phyloP scores from a whole-genome alignment of 2,329 filamentous ascomycete genomes.

The Akanthomyces muscarius region DNA sequence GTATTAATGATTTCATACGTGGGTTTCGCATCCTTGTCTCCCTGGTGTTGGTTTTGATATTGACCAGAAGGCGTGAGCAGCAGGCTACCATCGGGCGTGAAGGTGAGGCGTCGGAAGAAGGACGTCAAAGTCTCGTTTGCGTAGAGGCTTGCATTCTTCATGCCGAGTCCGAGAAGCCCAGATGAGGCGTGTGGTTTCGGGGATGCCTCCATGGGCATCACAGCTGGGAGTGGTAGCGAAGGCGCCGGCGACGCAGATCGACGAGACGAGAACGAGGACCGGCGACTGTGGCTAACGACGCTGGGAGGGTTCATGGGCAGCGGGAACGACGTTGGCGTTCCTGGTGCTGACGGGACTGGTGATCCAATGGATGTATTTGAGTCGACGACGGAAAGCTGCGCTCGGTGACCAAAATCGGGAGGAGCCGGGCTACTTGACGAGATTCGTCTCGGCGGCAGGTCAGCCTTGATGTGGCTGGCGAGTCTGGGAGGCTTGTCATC shows the following conservation, averaged over 20 bases:
- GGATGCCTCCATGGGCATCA: slow-evolving; percentile 89
- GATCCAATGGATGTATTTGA: slow-evolving; percentile 63
- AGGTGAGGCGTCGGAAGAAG: slow-evolving; percentile 90
- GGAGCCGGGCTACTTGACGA: slow-evolving; percentile 91
- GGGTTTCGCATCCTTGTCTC: slow-evolving; percentile 63
- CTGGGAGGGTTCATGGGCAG: slow-evolving; percentile 94
- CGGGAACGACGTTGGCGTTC: slow-evolving; percentile 84
- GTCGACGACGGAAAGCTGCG: slow-evolving; percentile 55
- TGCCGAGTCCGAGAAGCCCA: slow-evolving; percentile 52
- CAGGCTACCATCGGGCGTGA: slow-evolving; percentile 91
- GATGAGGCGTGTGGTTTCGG: slow-evolving; percentile 67
- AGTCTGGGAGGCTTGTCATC: slow-evolving; percentile 72
- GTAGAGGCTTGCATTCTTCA: slow-evolving; percentile 86
- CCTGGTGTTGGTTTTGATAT: slow-evolving; percentile 75
- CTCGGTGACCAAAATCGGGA: slow-evolving; percentile 68
- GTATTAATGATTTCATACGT: slow-evolving; percentile 90
- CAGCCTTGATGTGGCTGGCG: slow-evolving; percentile 74
- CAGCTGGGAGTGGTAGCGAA: slow-evolving; percentile 87
- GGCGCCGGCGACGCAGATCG: slow-evolving; percentile 91
- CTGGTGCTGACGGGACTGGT: slow-evolving; percentile 84
- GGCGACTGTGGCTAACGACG: slow-evolving; percentile 82
- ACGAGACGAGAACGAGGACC: slow-evolving; percentile 88
- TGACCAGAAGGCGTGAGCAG: slow-evolving; percentile 93
- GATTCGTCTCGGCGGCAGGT: slow-evolving; percentile 85
- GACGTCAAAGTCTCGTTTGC: slow-evolving; percentile 96